Evolutionary conservation across 495 filamentous ascomycete species (phyloP).

Genomic region (Xylaria castorea): DNA sequence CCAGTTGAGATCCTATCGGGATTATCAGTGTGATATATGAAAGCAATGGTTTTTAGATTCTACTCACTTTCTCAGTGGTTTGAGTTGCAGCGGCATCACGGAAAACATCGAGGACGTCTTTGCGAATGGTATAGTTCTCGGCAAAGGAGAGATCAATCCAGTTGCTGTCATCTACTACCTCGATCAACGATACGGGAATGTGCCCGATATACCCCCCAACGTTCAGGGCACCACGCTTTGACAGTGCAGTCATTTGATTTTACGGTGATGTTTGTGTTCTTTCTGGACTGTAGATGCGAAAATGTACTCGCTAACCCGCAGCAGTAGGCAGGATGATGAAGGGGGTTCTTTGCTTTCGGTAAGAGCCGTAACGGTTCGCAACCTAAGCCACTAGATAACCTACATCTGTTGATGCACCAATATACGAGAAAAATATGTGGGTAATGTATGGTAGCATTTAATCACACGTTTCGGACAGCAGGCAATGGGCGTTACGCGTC

Average conservation of each 20-base stretch:
- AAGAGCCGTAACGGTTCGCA: not conserved
- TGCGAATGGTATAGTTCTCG: conserved; percentile 10
- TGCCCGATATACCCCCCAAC: not conserved
- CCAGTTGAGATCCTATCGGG: not conserved
- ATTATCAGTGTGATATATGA: not conserved
- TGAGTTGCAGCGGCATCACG: not conserved
- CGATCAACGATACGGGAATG: not conserved
- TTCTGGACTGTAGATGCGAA: not conserved
- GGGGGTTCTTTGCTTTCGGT: not conserved
- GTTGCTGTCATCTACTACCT: not conserved
- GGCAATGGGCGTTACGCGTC: not conserved
- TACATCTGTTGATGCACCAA: not conserved
- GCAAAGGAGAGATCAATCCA: conserved; percentile 6
- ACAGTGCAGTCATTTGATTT: not conserved
- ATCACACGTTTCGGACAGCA: not conserved
- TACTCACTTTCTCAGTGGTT: not conserved
- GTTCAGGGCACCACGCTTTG: not conserved
- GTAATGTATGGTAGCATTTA: not conserved
- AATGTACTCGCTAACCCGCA: not conserved
- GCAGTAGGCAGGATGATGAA: too few relatives aligned
- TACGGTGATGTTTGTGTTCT: not conserved
- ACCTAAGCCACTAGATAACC: too few relatives aligned
- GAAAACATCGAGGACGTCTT: not conserved
- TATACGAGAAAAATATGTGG: not conserved
- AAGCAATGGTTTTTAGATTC: not conserved